Conservation (phyloP, 495 filamentous ascomycete species). For the Aspergillus taichungensis region DNA sequence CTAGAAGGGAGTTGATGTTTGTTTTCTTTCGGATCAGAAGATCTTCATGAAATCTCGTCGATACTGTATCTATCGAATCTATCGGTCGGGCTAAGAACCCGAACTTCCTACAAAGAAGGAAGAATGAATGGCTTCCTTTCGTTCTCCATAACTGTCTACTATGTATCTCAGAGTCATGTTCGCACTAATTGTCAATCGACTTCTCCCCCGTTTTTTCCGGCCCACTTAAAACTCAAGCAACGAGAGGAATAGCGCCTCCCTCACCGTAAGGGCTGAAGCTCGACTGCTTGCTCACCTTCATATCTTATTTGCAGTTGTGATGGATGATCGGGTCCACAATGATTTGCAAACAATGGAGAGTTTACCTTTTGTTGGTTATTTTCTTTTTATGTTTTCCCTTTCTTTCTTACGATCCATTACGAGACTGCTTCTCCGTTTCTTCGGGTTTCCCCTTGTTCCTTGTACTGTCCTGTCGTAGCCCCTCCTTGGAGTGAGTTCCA, state of each 20-base stretch:
- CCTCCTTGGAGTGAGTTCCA: not conserved
- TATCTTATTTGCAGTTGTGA: slow-evolving; percentile 3
- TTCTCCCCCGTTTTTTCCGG: slow-evolving; percentile 10
- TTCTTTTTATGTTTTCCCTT: not conserved
- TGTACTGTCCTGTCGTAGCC: not conserved
- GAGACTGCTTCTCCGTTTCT: not conserved
- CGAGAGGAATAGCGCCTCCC: slow-evolving; percentile 11
- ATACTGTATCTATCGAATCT: no score
- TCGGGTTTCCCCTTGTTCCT: not conserved
- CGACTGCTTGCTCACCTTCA: slow-evolving; percentile 13
- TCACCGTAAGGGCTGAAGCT: slow-evolving; percentile 12
- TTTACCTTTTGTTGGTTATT: not conserved
- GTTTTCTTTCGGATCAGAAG: no score
- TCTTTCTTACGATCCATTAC: not conserved
- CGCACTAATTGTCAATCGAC: slow-evolving; percentile 12
- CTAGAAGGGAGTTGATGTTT: not conserved
- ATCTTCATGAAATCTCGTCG: no score
- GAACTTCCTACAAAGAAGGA: no score
- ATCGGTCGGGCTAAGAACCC: no score
- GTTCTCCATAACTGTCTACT: slow-evolving; percentile 1
- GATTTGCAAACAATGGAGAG: slow-evolving; percentile 5
- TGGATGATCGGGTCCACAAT: slow-evolving; percentile 1
- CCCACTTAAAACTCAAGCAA: slow-evolving; percentile 12
- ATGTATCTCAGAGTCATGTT: slow-evolving; percentile 7
- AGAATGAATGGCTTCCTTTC: no score